Base-by-base conservation (phyloP, 2,329 filamentous ascomycete genomes). In the Alternaria triticina region DNA sequence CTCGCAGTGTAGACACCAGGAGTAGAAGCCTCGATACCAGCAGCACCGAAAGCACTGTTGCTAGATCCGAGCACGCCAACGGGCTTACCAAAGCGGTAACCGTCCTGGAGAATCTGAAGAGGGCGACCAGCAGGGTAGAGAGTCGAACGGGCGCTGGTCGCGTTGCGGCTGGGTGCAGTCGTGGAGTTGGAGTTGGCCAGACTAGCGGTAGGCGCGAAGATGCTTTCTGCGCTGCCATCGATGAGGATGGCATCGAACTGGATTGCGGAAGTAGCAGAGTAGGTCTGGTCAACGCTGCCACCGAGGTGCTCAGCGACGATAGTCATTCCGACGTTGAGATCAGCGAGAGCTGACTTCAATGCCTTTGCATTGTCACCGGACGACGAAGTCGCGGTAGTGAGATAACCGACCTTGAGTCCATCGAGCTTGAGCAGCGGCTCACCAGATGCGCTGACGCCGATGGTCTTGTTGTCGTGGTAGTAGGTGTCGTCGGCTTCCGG, bases 61-160 rank as follows among this genome's bases (percentile, higher is more conserved):
- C 78, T 79, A 12, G 72, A 77, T 2, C 88, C 89, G 1, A 91
- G 67, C 27, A 86, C 87, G 13, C 83, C 89, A 23, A 93, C 81
- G 0, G 91, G 88, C 83, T 93, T 93, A 5, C 90, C 90, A 82
- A 88, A 93, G 23, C 86, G 82, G 80, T 88, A 93, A 0, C 84
- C 87, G 71, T 89, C 86, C 15, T 83, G 74, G 17, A 92, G 76
- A 54, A 93, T 89, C 80, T 91, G 85, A 3, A 84, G 77, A 0
- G 90, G 91, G 0, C 89, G 84, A 1, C 87, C 87, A 2, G 85
- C 81, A 1, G 90, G 90, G 77, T 86, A 93, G 7, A 92, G 81
- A 0, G 87, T 83, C 4, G 85, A 86, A 22, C 65, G 66, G 7
- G 68, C 60, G 44, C 58, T 62, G 11, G 74, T 74, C 20, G 52